Conservation (phyloP, 2,329 filamentous ascomycete species). For the Pseudogymnoascus pannorum region DNA sequence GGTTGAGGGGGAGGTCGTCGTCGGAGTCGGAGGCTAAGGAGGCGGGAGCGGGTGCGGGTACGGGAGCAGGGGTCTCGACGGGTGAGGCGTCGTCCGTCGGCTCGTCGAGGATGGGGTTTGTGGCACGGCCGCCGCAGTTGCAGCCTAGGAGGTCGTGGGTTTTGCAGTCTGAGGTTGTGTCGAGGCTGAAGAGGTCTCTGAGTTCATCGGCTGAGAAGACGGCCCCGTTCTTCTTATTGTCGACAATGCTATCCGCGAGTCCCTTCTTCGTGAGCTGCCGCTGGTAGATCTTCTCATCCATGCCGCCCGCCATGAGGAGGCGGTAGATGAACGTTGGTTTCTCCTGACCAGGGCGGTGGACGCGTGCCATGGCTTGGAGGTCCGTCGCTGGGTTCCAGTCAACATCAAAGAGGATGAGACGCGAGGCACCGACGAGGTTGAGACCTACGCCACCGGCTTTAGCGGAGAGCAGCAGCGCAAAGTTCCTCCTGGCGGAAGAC, state of each 20-base stretch:
- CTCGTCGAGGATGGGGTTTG: slow-evolving; percentile 15
- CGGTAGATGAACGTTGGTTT: slow-evolving; percentile 61
- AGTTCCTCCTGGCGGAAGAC: slow-evolving; percentile 45
- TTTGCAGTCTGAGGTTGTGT: slow-evolving; percentile 53
- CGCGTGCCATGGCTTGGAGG: slow-evolving; percentile 66
- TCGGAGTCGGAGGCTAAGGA: slow-evolving; percentile 1
- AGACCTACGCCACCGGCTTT: slow-evolving; percentile 65
- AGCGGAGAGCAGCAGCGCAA: slow-evolving; percentile 65
- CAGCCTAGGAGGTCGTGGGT: slow-evolving; percentile 63
- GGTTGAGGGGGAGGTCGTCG: slow-evolving; percentile 18
- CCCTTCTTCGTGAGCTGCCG: slow-evolving; percentile 64
- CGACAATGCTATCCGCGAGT: slow-evolving; percentile 63
- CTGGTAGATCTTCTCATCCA: slow-evolving; percentile 72
- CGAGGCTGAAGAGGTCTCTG: slow-evolving; percentile 58
- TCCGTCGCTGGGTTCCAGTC: slow-evolving; percentile 73
- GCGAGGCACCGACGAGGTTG: slow-evolving; percentile 63
- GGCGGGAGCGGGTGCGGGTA: neutral
- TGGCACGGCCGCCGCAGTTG: slow-evolving; percentile 49
- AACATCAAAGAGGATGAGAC: slow-evolving; percentile 64
- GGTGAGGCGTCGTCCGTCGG: slow-evolving; percentile 11
- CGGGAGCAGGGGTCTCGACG: neutral
- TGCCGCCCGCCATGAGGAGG: slow-evolving; percentile 57
- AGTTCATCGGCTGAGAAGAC: slow-evolving; percentile 61
- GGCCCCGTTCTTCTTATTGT: slow-evolving; percentile 51
- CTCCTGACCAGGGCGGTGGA: slow-evolving; percentile 66